Percentiles rank a stretch among this genome's conserved stretches.
Conservation (phyloP, 2,329 filamentous ascomycete genomes). For the Colletotrichum lindemuthianum region DNA sequence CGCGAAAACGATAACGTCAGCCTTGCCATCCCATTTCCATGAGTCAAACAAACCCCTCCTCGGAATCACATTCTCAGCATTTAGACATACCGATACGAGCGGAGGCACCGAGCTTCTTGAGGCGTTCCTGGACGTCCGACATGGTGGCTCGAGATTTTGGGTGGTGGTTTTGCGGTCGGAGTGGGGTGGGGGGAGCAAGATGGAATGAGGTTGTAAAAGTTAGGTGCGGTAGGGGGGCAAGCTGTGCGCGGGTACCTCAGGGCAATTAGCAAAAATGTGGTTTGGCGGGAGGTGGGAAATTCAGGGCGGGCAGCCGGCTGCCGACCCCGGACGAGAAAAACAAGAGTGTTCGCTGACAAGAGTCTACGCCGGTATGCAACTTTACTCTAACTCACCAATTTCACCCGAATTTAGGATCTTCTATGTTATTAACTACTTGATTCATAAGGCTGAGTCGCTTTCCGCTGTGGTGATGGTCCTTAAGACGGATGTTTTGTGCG, state of each 20-base stretch:
- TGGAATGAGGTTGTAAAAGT: conserved; percentile 43
- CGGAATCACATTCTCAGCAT: background rate
- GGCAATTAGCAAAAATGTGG: conserved; percentile 36
- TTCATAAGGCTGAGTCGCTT: conserved; percentile 34
- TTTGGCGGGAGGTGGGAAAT: conserved; percentile 30
- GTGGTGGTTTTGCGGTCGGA: conserved; percentile 29
- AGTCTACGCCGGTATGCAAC: background rate
- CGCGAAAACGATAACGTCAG: conserved; percentile 27
- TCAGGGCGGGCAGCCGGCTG: conserved; percentile 17
- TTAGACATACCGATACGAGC: conserved; percentile 73
- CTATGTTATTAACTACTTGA: conserved; percentile 26
- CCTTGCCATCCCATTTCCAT: conserved; percentile 17
- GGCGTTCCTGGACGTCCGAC: conserved; percentile 67
- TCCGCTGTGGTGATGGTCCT: conserved; percentile 27
- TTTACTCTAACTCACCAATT: background rate
- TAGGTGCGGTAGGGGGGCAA: conserved; percentile 35
- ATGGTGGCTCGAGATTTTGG: conserved; percentile 50
- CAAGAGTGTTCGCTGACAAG: background rate
- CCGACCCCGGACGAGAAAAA: conserved; percentile 5
- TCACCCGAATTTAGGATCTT: conserved; percentile 7
- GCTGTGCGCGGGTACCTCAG: conserved; percentile 33
- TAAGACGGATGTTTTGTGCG: conserved; percentile 37
- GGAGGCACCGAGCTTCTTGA: conserved; percentile 66
- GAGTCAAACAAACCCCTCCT: conserved; percentile 8
- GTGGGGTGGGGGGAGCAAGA: conserved; percentile 44